A percentile compares a stretch with the other conserved stretches of the same genome.
phyloP scores from a whole-genome alignment of 331 rosid species.

The Prunus yedoensis region DNA sequence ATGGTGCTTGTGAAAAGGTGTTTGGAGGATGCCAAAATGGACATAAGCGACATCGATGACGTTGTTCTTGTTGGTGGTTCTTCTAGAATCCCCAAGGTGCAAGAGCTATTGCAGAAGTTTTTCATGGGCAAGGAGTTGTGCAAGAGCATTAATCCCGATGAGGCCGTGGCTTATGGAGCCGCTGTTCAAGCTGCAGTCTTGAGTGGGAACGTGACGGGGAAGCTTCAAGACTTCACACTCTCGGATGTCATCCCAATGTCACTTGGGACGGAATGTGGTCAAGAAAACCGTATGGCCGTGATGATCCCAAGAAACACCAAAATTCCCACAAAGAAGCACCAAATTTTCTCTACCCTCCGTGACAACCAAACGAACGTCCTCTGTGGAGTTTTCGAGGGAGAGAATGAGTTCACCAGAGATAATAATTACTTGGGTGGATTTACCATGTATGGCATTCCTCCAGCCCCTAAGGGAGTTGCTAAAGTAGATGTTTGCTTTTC shows the following conservation, averaged over 20 bases:
- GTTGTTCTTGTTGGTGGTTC: slow-evolving; percentile 4
- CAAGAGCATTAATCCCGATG: not conserved
- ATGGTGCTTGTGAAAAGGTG: not conserved
- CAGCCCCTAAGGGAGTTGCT: not conserved
- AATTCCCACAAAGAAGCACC: too few species aligned
- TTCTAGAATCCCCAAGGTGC: slow-evolving; percentile 7
- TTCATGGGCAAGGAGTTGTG: slow-evolving; percentile 6
- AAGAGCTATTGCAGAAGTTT: not conserved
- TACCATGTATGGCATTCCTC: not conserved
- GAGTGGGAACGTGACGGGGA: too few species aligned
- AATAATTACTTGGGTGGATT: slow-evolving; percentile 6
- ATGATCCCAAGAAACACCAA: too few species aligned
- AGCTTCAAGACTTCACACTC: too few species aligned
- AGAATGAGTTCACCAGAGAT: not conserved
- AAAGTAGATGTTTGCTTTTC: not conserved
- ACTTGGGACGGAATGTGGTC: too few species aligned
- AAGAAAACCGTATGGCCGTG: too few species aligned
- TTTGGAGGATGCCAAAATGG: not conserved
- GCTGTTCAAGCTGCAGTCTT: slow-evolving; percentile 4
- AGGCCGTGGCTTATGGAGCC: slow-evolving; percentile 9
- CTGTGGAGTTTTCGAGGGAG: not conserved
- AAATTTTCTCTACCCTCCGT: too few species aligned
- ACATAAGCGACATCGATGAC: not conserved
- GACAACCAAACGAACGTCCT: too few species aligned
- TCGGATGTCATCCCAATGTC: too few species aligned